These are phyloP conservation scores for Glonium stellatum DNA, from an alignment of 495 filamentous ascomycete genomes.

Conservation along the genomic window DNA sequence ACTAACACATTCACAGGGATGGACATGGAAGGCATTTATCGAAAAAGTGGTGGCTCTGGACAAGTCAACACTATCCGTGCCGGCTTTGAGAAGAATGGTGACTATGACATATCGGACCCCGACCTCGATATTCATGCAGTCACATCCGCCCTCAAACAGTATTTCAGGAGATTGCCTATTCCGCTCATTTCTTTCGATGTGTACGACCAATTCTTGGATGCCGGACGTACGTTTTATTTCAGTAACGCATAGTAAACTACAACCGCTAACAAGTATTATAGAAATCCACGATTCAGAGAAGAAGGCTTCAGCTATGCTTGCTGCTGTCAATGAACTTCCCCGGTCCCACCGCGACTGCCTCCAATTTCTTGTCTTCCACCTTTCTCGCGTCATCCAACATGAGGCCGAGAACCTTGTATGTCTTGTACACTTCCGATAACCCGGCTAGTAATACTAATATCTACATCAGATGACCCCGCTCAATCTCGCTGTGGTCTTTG, in stretches of 20 bases:
- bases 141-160: conserved; percentile 92
- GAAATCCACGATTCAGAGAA: conserved; percentile 49
- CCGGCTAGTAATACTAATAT: neutral
- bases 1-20: conserved; percentile 56
- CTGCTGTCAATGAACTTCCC: conserved; percentile 68
- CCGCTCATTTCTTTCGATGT: conserved; percentile 89
- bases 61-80: conserved; percentile 82
- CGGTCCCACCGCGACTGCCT: conserved; percentile 77
- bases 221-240: conserved; percentile 47
- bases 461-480: conserved; percentile 73
- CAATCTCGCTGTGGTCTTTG: conserved; percentile 95
- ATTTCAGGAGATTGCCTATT: conserved; percentile 87
- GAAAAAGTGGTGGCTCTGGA: conserved; percentile 86
- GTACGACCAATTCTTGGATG: conserved; percentile 84
- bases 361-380: conserved; percentile 90
- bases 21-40: conserved; percentile 97
- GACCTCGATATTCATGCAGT: conserved; percentile 94
- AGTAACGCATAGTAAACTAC: neutral
- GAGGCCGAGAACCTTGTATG: conserved; percentile 71
- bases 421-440: neutral
- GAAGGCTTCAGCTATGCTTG: conserved; percentile 60
- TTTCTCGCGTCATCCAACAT: conserved; percentile 76
- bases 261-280: conserved; percentile 28
- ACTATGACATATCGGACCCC: conserved; percentile 88
- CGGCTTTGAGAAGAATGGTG: conserved; percentile 76